Base-by-base conservation (phyloP, 75 land plant species). In the Sequoia sempervirens region DNA sequence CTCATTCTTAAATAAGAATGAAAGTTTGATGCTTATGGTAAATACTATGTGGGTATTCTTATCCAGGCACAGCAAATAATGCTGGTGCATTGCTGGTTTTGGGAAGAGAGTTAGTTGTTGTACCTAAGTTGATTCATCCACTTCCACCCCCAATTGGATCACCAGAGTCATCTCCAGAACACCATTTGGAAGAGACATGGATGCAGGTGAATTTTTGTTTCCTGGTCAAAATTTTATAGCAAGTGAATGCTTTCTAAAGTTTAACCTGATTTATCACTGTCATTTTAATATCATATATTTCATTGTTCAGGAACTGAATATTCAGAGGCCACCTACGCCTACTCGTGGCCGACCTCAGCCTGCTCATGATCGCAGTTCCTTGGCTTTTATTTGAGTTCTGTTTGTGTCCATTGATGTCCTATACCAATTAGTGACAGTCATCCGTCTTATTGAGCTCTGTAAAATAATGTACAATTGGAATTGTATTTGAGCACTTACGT, bases 41-140 rank as follows among this genome's bases (percentile, higher is more conserved):
- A 81, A 81, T 61, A 52, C n/a, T 53, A 34, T 36, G 61, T 54
- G 54, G 82, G 36, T 53, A 13, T 81, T 52, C 5, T 36, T 81
- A 28, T 70, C 47, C 80, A 91, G 92, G 92, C 38, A 90, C 92
- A 30, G 92, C 92, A 80, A 91, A 91, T 78, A 91, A 91, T 87
- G 92, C 92, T 54, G 92, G 92, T 32, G 92, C 92, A 30, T 82
- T 91, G 79, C 88, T 91, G 30, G 92, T 91, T 23, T 56, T 91
- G 72, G 92, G 92, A 30, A 84, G 92, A 70, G 91, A 90, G 0
- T 79, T 91, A 50, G 92, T 90, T 18, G 88, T 91, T 10, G 91
- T 91, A 18, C 92, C 92, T 46, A 91, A 91, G 88, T 87, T 91
- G 78, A 91, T 91, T 79, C 92, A 91, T 88, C 92, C 92, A 43